These are phyloP conservation scores for Alternaria novae-zelandiae DNA, from an alignment of 2,329 filamentous ascomycete genomes.

Conservation along the genomic window DNA sequence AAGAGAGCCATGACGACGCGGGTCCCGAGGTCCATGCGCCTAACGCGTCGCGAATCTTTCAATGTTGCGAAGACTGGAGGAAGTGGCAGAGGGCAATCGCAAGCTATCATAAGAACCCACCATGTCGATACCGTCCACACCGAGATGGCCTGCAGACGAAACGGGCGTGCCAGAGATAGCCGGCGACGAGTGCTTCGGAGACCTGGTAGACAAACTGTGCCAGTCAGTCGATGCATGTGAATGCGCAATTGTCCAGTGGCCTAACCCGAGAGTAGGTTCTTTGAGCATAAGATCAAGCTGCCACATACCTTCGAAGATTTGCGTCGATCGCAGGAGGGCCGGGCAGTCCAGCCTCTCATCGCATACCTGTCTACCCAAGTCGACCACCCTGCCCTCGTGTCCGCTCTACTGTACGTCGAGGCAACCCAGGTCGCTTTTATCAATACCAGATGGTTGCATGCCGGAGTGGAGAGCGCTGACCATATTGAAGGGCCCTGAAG, in stretches of 20 bases:
- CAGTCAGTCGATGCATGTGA: constrained; percentile 26
- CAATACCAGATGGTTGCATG: not conserved
- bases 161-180: constrained; percentile 63
- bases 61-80: not conserved
- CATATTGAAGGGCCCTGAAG: constrained; percentile 66
- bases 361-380: constrained; percentile 68
- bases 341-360: constrained; percentile 65
- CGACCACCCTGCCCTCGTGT: constrained; percentile 73
- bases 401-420: constrained; percentile 70
- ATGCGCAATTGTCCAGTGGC: constrained; percentile 1
- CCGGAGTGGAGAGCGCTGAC: constrained; percentile 17
- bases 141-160: constrained; percentile 35
- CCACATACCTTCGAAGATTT: constrained; percentile 78
- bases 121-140: constrained; percentile 40
- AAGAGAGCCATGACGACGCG: constrained; percentile 23
- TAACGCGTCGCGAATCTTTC: constrained; percentile 12
- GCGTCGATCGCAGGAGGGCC: constrained; percentile 68
- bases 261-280: constrained; percentile 42
- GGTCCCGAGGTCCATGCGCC: not conserved
- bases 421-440: not conserved
- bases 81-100: constrained; percentile 13
- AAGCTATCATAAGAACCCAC: constrained; percentile 5
- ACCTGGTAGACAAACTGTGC: constrained; percentile 71
- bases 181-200: constrained; percentile 66
- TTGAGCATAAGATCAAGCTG: constrained; percentile 64